Conservation (phyloP, 2,329 filamentous ascomycete genomes). For the Colletotrichum salicis region DNA sequence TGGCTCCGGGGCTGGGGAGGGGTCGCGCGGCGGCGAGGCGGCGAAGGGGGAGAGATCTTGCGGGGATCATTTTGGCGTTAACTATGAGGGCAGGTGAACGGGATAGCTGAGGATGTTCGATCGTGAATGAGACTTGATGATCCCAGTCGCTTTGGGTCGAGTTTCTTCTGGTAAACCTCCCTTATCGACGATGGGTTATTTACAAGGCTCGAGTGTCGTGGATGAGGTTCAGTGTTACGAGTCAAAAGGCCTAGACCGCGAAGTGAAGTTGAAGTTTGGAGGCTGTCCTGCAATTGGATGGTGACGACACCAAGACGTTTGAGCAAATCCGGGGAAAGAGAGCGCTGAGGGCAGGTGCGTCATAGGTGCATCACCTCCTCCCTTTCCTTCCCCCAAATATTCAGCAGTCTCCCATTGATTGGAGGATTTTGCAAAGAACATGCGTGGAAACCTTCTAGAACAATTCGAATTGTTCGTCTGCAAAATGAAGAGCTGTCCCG, state of each 20-base stretch:
- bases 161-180: not conserved
- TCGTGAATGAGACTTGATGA: too few species aligned
- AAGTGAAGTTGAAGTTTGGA: not conserved
- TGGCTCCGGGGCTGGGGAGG: not conserved
- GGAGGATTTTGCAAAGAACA: not conserved
- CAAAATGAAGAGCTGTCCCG: too few species aligned
- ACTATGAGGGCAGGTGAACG: too few species aligned
- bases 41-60: not conserved
- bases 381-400: not conserved
- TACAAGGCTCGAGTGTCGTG: too few species aligned
- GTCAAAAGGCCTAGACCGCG: not conserved
- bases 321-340: not conserved
- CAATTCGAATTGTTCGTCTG: not conserved
- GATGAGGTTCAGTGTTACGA: not conserved
- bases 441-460: not conserved
- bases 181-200: too few species aligned
- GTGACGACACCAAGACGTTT: conserved; percentile 7
- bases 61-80: not conserved
- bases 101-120: too few species aligned
- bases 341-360: not conserved
- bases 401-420: not conserved
- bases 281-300: not conserved
- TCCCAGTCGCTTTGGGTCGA: not conserved
- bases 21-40: not conserved
- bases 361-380: conserved; percentile 11